Evolutionary conservation across 768 basidiomycete genomes (phyloP), one percentile per base, ranked within the genome.

Genomic region (Boletus pseudo-olivaceus): DNA sequence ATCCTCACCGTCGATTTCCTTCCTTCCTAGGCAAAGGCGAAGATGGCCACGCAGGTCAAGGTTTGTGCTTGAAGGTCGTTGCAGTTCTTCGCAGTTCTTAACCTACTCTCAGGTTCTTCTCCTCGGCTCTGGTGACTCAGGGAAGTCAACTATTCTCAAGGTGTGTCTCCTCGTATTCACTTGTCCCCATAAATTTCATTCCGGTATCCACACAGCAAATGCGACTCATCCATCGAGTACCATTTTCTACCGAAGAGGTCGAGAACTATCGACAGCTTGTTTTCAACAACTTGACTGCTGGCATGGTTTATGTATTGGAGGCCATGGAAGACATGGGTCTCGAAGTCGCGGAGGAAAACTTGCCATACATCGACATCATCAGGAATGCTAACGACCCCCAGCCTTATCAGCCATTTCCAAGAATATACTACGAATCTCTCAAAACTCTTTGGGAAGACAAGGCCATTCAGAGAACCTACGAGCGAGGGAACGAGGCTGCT

Each of bases 111-210:
- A 94, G 88, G 86, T 97, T 15, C 77, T 98, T 47, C 78, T 98
- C 26, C 78, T 98, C 37, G 94, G 94, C 40, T 94, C 94, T 40
- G 94, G 94, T 29, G 94, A 96, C 67, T 90, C 88, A 32, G 94
- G 94, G 23, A 98, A 97, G 72, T 91, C 89, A 7, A 97, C 94
- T 9, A 80, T 97, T 64, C 79, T 94, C 69, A 94, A 93, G 78
- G 88, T 87, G 67, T 33, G 46, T 54, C 29, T 15, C 19, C 23
- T n/a, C 40, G n/a, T n/a, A 23, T 35, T 9, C 9, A 1, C 4
- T 5, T 17, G 5, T 47, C 14, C 14, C 8, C 39, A 11, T 32
- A 23, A 23, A n/a, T 40, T 51, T 63, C 43, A 61, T 42, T 14
- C 26, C 8, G 6, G 17, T 27, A 35, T 44, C 41, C 3, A 23